Evolutionary conservation across 495 filamentous ascomycete species (phyloP), one percentile per base, ranked within the genome.

Genomic region (Tuber microsphaerosporum): DNA sequence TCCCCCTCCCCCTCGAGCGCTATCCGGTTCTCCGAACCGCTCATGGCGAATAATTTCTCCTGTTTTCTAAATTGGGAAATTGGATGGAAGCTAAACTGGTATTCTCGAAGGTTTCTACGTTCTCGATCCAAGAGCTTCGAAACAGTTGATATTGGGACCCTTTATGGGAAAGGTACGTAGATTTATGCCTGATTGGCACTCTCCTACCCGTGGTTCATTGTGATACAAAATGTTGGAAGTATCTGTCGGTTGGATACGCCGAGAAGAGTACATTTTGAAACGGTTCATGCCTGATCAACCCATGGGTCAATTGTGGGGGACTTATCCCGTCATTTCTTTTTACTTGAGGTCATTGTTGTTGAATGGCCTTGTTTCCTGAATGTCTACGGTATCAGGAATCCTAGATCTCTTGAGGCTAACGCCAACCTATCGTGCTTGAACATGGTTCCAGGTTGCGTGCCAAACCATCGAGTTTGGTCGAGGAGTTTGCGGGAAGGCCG

Each of bases 401-500:
- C 34, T n/a, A 65, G 26, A 65, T 65, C 12, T 34, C 56, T 34
- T 1, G 16, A 42, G 34, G 70, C 39, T 45, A 46, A 42, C 41
- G 22, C 31, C 44, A 26, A 71, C 34, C 14, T 61, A 61, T 61
- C 8, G 26, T 65, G 8, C 26, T 61, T n/a, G 26, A 34, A 8
- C 26, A 65, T 34, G 73, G 68, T 39, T 39, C 69, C 91, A 93
- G 77, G 91, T 93, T 12, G 93, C 94, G 2, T 97, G 93, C 82
- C 93, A 97, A 84, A 90, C 89, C 75, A 97, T 97, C 79, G 84
- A 86, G 8, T 92, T 95, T 77, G 90, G 91, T 0, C 87, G 88
- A 39, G 94, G 94, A 14, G 94, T 97, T 6, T 97, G 94, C 83
- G 94, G 94, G 0, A 85, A 91, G 0, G 94, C 93, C 3, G 94